Conservation (phyloP, 2,329 filamentous ascomycete species). For the Bipolaris victoriae region DNA sequence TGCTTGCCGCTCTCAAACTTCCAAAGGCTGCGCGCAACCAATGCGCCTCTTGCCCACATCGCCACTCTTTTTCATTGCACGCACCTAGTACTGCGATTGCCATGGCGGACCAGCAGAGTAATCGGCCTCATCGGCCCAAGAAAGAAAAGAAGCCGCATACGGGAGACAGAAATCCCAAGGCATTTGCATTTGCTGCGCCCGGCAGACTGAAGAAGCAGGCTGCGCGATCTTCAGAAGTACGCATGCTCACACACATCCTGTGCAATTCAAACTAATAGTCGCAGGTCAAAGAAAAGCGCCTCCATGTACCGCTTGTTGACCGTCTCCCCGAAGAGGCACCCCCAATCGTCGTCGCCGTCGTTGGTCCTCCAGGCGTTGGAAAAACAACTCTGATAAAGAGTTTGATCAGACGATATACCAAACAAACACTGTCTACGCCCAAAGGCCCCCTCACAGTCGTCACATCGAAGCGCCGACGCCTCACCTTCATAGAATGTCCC, state of each 20-base stretch:
- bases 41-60: neutral
- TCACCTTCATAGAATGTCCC: constrained; percentile 97
- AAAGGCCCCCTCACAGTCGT: constrained; percentile 94
- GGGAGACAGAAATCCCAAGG: constrained; percentile 81
- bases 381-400: constrained; percentile 97
- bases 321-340: constrained; percentile 93
- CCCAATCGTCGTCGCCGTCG: constrained; percentile 89
- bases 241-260: constrained; percentile 12
- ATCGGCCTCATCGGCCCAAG: constrained; percentile 82
- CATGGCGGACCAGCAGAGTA: constrained; percentile 71
- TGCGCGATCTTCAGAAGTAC: constrained; percentile 73
- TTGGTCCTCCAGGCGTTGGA: constrained; percentile 90
- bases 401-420: constrained; percentile 90
- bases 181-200: constrained; percentile 83
- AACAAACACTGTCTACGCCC: constrained; percentile 89
- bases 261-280: constrained; percentile 11
- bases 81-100: neutral
- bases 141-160: constrained; percentile 87
- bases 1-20: constrained; percentile 11
- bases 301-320: constrained; percentile 97
- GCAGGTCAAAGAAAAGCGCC: constrained; percentile 89
- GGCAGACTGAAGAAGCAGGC: constrained; percentile 79
- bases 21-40: constrained; percentile 13
- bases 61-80: neutral
- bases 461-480: constrained; percentile 90